Base-by-base conservation (phyloP, 2,329 filamentous ascomycete species). In the Sporothrix curviconia region DNA sequence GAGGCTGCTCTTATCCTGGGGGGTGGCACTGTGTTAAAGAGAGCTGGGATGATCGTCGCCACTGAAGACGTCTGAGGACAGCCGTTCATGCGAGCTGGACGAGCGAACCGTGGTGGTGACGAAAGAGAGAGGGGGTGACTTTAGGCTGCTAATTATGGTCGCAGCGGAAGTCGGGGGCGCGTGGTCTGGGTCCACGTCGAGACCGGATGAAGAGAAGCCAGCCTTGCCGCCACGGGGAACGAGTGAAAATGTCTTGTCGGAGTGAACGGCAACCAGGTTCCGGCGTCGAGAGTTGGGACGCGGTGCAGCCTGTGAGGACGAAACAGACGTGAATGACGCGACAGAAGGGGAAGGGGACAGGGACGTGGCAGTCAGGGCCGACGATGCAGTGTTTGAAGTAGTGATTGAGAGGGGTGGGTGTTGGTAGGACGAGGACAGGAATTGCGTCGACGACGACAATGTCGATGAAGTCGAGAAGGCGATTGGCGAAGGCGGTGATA, bases 161-260 rank as follows among this genome's bases (percentile, higher is more conserved):
- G 37, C 44, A 42, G 52, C 36, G 52, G 44, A 59, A 51, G 36
- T 61, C 58, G 47, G 62, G 62, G 50, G 63, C 53, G 51, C 61
- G 59, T 40, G 57, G 52, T 57, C 61, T 57, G 43, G 55, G 58
- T 57, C 55, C 59, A 56, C 50, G 28, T 46, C 28, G 55, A 57
- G 44, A 25, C 37, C 28, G 42, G 63, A 55, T 24, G 59, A 49
- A 50, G 59, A 49, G 8, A 56, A 25, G 24, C 53, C 44, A 34
- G 56, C 30, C n/a, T 55, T 30, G 46, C 42, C 42, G 61, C 12
- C 30, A 43, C 69, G 71, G 28, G 71, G 66, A 25, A 77, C 68
- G 36, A 83, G 68, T 15, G 79, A 81, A 63, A 84, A 84, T 4
- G 81, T 84, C 68, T 82, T 82, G 67, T 84, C 78, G 6, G 79